Evolutionary conservation across 139 green algal species (phyloP).

Genomic region (Chlamydomonas incerta): DNA sequence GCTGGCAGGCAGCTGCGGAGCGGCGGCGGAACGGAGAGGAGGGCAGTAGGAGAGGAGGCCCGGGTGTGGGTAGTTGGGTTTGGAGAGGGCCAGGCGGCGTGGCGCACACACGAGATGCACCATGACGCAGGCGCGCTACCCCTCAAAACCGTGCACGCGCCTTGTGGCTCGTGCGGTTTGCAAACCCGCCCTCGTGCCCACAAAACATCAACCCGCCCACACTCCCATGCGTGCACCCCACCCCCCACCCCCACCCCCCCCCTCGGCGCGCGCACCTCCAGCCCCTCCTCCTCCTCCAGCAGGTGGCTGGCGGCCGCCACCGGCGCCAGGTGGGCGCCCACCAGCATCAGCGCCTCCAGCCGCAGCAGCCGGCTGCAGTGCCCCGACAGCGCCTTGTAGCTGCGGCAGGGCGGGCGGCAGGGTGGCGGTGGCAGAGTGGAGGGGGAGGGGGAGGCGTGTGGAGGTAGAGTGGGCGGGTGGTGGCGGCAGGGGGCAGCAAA

Average conservation of each 20-base stretch:
- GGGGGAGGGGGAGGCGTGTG: neutral
- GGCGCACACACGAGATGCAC: too few species aligned
- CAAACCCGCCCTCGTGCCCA: too few species aligned
- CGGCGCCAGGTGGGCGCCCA: conserved; percentile 59
- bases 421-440: too few species aligned
- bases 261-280: conserved; percentile 52
- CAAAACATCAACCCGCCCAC: too few species aligned
- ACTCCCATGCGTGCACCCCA: neutral
- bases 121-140: too few species aligned
- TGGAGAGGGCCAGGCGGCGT: too few species aligned
- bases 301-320: conserved; percentile 60
- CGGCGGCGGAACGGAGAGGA: too few species aligned
- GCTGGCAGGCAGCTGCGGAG: conserved; percentile 9
- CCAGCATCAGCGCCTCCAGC: conserved; percentile 73
- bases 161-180: too few species aligned
- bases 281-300: conserved; percentile 65
- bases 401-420: neutral
- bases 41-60: too few species aligned
- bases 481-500: neutral
- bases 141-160: too few species aligned
- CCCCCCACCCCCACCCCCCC: conserved; percentile 39
- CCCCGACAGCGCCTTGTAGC: conserved; percentile 61
- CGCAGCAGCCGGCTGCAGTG: conserved; percentile 66
- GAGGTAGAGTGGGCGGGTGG: neutral
- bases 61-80: too few species aligned